A percentile compares a stretch with the other conserved stretches of the same genome.
Evolutionary conservation across 1,284 basidiomycete genomes (phyloP).

Genomic region (Porogramme epimiltina): DNA sequence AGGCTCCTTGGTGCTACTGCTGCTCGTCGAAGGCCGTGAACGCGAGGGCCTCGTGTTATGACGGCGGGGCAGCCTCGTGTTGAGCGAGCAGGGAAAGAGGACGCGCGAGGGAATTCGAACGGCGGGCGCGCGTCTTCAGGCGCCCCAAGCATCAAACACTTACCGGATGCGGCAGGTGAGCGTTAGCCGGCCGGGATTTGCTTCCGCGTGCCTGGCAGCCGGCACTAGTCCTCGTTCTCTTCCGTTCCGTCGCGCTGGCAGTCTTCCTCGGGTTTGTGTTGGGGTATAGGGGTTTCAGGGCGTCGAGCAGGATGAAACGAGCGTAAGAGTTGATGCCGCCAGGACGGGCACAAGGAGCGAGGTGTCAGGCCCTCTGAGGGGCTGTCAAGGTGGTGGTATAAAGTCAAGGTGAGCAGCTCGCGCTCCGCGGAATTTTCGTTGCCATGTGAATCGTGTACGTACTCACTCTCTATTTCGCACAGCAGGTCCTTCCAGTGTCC

Average conservation of each 20-base stretch:
- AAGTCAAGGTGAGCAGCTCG: conserved; percentile 13
- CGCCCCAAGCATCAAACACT: conserved; percentile 30
- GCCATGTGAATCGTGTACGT: conserved; percentile 23
- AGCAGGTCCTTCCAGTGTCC: not conserved
- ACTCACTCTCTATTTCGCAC: not conserved
- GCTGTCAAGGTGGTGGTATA: conserved; percentile 20
- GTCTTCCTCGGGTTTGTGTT: not conserved
- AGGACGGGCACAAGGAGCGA: conserved; percentile 12
- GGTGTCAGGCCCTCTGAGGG: conserved; percentile 6
- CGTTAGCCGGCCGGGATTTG: conserved; percentile 22
- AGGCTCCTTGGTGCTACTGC: conserved; percentile 30
- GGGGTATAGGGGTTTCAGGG: not conserved
- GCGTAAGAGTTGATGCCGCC: conserved; percentile 5
- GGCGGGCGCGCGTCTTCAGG: conserved; percentile 14
- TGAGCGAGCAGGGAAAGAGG: conserved; percentile 26
- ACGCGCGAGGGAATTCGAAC: conserved; percentile 22
- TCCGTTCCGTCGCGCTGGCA: conserved; percentile 8
- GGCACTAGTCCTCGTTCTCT: conserved; percentile 6
- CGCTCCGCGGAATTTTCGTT: conserved; percentile 10
- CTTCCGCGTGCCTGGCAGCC: conserved; percentile 17
- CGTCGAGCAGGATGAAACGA: conserved; percentile 1
- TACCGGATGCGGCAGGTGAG: conserved; percentile 21
- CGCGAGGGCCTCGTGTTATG: conserved; percentile 38
- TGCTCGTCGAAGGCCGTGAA: conserved; percentile 32
- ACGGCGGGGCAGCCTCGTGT: conserved; percentile 37